phyloP scores from a whole-genome alignment of 441 rosid species.

The Jatropha podagrica region DNA sequence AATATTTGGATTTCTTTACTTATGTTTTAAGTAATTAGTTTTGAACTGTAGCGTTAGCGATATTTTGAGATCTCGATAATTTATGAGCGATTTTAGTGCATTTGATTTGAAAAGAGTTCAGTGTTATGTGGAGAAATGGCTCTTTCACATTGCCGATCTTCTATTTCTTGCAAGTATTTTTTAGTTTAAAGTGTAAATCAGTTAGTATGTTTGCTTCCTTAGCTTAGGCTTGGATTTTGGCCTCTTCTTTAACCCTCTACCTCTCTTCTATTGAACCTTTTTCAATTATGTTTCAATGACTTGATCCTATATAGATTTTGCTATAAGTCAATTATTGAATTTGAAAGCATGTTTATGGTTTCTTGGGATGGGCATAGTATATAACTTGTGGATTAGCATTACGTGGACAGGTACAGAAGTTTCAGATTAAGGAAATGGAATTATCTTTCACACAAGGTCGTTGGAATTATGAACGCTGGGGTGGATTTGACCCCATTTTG shows the following conservation, averaged over 20 bases:
- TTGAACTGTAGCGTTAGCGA: neutral
- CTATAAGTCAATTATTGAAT: neutral
- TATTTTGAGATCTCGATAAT: conserved; percentile 5
- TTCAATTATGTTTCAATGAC: neutral
- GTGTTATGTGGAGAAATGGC: too few relatives aligned
- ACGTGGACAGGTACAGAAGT: conserved; percentile 67
- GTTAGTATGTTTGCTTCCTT: neutral
- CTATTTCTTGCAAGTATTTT: too few relatives aligned
- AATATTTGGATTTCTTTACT: conserved; percentile 3
- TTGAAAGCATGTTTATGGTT: neutral
- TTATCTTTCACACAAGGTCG: conserved; percentile 97
- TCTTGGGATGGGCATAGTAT: neutral
- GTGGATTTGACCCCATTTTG: conserved; percentile 83
- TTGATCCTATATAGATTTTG: neutral
- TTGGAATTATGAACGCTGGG: conserved; percentile 96
- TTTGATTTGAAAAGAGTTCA: neutral
- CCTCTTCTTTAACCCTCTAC: neutral
- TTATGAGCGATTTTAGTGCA: neutral
- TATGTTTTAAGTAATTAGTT: neutral
- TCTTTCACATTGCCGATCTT: too few relatives aligned
- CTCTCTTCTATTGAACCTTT: neutral
- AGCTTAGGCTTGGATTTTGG: neutral
- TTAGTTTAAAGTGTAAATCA: too few relatives aligned
- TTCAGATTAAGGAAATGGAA: conserved; percentile 83
- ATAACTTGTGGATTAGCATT: conserved; percentile 15